A percentile compares a stretch with the other conserved stretches of the same genome.
These are phyloP conservation scores for Fragilariopsis cylindrus DNA, from an alignment of 108 stramenopile species.

Conservation along the genomic window DNA sequence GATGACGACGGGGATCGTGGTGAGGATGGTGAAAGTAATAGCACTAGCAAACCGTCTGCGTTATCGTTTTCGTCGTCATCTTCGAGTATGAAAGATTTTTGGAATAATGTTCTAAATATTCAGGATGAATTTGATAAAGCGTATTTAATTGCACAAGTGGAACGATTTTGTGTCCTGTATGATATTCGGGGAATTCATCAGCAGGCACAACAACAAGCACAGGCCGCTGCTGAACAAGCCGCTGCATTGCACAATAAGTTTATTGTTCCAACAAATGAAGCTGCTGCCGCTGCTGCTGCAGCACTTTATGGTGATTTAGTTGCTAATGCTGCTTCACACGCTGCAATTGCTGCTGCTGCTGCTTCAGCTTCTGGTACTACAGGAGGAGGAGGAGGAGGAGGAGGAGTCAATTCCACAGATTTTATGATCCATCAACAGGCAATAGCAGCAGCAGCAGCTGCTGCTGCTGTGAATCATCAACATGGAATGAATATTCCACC, in stretches of 20 bases:
- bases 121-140: slow-evolving; percentile 76
- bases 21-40: slow-evolving; percentile 3
- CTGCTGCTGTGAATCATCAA: slow-evolving; percentile 19
- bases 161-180: slow-evolving; percentile 72
- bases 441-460: slow-evolving; percentile 33
- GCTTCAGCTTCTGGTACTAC: slow-evolving; percentile 7
- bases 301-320: slow-evolving; percentile 8
- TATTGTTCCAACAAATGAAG: neutral
- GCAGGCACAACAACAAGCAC: slow-evolving; percentile 28
- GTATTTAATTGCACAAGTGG: slow-evolving; percentile 74
- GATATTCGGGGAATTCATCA: slow-evolving; percentile 50
- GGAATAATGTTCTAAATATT: slow-evolving; percentile 59
- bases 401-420: neutral
- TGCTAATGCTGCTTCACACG: slow-evolving; percentile 3
- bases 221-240: neutral
- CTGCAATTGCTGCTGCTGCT: slow-evolving; percentile 18
- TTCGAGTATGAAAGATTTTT: slow-evolving; percentile 47
- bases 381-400: too few species aligned
- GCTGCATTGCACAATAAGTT: neutral
- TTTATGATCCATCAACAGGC: neutral
- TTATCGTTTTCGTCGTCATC: neutral
- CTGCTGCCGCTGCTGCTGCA: slow-evolving; percentile 17
- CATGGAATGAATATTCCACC: neutral
- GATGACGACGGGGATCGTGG: too few species aligned
- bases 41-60: neutral